phyloP scores from a whole-genome alignment of 352 stramenopile genomes.

The Globisporangium uncinulatum region DNA sequence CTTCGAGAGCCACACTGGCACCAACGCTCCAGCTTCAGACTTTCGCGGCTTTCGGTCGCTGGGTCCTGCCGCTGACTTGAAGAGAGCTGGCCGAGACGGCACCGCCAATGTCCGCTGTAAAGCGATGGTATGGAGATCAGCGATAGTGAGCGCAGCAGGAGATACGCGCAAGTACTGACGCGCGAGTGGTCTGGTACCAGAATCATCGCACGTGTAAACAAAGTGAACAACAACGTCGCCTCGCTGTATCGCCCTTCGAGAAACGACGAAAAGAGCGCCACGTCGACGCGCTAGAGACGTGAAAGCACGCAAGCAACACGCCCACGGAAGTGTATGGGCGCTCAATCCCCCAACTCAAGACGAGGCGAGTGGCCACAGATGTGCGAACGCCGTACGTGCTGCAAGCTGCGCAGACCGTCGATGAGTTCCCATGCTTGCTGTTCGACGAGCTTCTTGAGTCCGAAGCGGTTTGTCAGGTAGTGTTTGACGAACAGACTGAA shows the following conservation, averaged over 20 bases:
- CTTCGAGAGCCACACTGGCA: conserved; percentile 41
- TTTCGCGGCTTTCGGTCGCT: conserved; percentile 20
- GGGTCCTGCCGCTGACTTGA: conserved; percentile 5
- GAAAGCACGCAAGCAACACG: neutral
- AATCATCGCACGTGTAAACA: conserved; percentile 33
- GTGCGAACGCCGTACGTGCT: conserved; percentile 34
- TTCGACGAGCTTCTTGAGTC: conserved; percentile 50
- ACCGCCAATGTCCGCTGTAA: conserved; percentile 17
- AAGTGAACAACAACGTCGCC: conserved; percentile 43
- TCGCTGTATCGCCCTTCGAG: conserved; percentile 45
- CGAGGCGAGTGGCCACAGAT: neutral
- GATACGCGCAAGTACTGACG: neutral
- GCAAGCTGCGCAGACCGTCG: conserved; percentile 31
- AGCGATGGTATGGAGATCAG: too few relatives aligned
- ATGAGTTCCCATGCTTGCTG: conserved; percentile 58
- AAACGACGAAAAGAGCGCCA: conserved; percentile 58
- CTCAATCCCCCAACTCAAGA: neutral
- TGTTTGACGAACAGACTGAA: conserved; percentile 45
- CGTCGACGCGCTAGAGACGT: conserved; percentile 29
- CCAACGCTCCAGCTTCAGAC: conserved; percentile 1
- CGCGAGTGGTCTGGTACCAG: conserved; percentile 25
- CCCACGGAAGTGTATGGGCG: neutral
- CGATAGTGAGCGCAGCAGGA: neutral
- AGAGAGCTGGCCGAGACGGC: conserved; percentile 20
- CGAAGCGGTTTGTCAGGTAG: conserved; percentile 66